Percentiles rank a stretch among this genome's conserved stretches.
Conservation (phyloP, 306 rosid genomes). For the Senna siamea region DNA sequence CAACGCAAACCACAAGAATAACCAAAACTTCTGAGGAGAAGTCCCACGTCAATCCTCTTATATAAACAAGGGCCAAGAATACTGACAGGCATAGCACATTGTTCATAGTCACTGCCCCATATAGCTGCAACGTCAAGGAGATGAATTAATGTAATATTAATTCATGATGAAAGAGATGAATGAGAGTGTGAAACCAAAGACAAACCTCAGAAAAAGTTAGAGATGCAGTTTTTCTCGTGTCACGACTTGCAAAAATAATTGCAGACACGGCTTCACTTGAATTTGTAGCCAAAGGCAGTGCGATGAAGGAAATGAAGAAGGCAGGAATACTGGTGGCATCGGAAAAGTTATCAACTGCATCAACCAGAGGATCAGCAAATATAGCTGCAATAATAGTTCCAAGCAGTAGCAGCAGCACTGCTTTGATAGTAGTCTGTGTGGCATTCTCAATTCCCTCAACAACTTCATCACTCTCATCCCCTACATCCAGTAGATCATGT, state of each 20-base stretch:
- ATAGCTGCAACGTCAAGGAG: conserved; percentile 82
- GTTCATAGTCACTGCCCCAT: conserved; percentile 94
- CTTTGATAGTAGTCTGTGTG: conserved; percentile 54
- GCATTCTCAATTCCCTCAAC: conserved; percentile 48
- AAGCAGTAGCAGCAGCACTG: conserved; percentile 59
- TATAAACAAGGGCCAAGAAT: conserved; percentile 83
- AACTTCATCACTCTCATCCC: conserved; percentile 53
- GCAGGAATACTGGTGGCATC: conserved; percentile 84
- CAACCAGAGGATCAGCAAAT: conserved; percentile 89
- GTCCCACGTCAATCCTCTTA: conserved; percentile 83
- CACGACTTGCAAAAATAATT: conserved; percentile 84
- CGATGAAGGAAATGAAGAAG: conserved; percentile 91
- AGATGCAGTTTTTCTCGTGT: conserved; percentile 75
- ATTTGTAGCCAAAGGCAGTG: conserved; percentile 85
- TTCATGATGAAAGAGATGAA: too few species aligned
- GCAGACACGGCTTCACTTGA: conserved; percentile 93
- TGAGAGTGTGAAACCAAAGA: conserved; percentile 31
- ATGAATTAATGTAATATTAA: too few species aligned
- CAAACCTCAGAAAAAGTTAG: conserved; percentile 94
- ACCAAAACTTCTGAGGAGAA: conserved; percentile 89
- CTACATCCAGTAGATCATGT: conserved; percentile 64
- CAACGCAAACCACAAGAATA: conserved; percentile 70
- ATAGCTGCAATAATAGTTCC: conserved; percentile 81
- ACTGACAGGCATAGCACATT: conserved; percentile 89
- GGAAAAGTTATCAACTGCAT: conserved; percentile 83